Percentiles rank a stretch among this genome's conserved stretches.
These are phyloP conservation scores for Boletellus emodensis DNA, from an alignment of 768 basidiomycete species.

Conservation along the genomic window DNA sequence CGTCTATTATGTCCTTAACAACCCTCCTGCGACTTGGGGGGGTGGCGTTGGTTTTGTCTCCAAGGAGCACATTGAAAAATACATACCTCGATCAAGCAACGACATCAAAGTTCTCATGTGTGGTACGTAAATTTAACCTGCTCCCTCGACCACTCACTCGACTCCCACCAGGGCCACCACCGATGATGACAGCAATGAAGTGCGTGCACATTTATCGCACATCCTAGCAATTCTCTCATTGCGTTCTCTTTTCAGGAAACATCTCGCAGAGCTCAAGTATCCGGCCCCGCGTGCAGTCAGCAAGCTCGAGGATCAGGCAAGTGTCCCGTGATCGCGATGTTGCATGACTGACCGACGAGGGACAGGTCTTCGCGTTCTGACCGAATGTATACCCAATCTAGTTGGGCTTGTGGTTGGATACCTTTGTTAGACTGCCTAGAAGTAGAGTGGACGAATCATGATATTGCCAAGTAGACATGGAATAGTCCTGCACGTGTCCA, in stretches of 20 bases:
- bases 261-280: constrained; percentile 84
- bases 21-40: constrained; percentile 81
- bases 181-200: constrained; percentile 80
- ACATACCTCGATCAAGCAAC: constrained; percentile 62
- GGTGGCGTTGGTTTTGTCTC: constrained; percentile 92
- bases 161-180: constrained; percentile 53
- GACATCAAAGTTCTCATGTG: constrained; percentile 86
- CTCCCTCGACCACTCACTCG: constrained; percentile 1
- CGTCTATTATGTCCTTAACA: constrained; percentile 91
- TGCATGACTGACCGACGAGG: constrained; percentile 12
- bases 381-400: not conserved
- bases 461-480: too few species aligned
- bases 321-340: not conserved
- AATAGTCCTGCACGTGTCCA: not conserved
- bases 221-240: constrained; percentile 1
- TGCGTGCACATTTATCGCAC: constrained; percentile 31
- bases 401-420: not conserved
- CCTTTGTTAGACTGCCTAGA: not conserved
- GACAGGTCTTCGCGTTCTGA: constrained; percentile 42
- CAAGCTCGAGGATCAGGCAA: constrained; percentile 87
- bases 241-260: constrained; percentile 52
- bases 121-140: constrained; percentile 46
- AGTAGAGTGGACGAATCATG: not conserved
- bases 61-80: constrained; percentile 83
- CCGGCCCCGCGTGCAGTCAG: constrained; percentile 84